Base-by-base conservation (phyloP, 2,329 filamentous ascomycete species). In the Penicillium hesseltinei region DNA sequence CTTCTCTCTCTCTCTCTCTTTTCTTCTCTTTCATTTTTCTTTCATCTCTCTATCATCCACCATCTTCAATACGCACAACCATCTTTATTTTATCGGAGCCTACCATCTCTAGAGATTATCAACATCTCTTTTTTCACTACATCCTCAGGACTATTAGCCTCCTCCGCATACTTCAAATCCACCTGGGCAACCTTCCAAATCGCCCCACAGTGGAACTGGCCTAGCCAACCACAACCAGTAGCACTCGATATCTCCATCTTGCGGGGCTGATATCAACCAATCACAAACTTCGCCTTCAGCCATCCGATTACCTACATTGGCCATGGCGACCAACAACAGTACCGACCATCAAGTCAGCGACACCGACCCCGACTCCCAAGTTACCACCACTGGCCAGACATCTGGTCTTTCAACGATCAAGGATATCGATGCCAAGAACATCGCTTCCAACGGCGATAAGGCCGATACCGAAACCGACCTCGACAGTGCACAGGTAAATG, bases 231-330 rank as follows among this genome's bases (percentile, higher is more conserved):
- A n/a, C 15, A 29, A 6, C 9, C 9, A 0, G 4, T n/a, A 44
- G 17, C 8, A 11, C 9, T 1, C 5, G n/a, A 2, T 5, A 4
- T 0, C 7, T 2, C 1, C 4, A 4, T 19, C n/a, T 13, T 44
- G 9, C 1, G 23, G 25, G 17, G 25, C 42, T 4, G 0, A 6
- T 0, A 1, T 1, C 11, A 29, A 2, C 42, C 9, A 44, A 44
- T 44, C 9, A 29, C 29, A 35, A 23, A 2, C 11, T 7, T 4
- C 2, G 1, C 4, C 11, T 5, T 21, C n/a, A 5, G 11, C 29
- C 27, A 47, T 33, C 27, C 15, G 3, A n/a, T n/a, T 36, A 36
- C 17, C 9, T n/a, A 2, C 10, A 21, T 23, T 27, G 1, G 23
- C 23, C 4, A 44, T 44, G 42, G 23, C 17, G 2, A 11, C 5